These are phyloP conservation scores for Saturnispora silvae DNA, from an alignment of 805 yeast genomes.

Conservation along the genomic window DNA sequence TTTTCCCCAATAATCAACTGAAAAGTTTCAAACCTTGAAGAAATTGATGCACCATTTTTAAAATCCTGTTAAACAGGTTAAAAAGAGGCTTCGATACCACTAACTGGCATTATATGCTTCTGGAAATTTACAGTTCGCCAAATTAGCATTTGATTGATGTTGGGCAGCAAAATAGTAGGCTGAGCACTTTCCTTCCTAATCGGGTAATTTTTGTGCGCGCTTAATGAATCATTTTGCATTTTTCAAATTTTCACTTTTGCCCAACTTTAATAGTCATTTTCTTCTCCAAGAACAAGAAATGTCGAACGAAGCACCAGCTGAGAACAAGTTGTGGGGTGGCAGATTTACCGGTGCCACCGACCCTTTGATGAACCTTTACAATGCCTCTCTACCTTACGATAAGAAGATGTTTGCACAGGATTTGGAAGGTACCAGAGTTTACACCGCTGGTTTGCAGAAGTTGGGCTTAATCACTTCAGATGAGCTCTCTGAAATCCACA, in stretches of 20 bases:
- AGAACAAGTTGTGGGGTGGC: slow-evolving; percentile 92
- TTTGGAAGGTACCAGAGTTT: slow-evolving; percentile 86
- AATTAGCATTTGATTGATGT: too few relatives aligned
- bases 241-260: not conserved
- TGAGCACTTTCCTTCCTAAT: slow-evolving; percentile 1
- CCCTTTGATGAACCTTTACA: slow-evolving; percentile 94
- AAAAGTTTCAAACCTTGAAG: too few relatives aligned
- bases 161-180: too few relatives aligned
- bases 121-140: too few relatives aligned
- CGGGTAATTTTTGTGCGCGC: slow-evolving; percentile 1
- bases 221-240: not conserved
- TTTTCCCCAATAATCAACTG: not conserved
- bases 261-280: not conserved
- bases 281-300: slow-evolving; percentile 6
- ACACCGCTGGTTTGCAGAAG: slow-evolving; percentile 77
- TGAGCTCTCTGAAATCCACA: slow-evolving; percentile 73
- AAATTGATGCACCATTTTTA: too few relatives aligned
- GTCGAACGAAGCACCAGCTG: slow-evolving; percentile 39
- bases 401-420: slow-evolving; percentile 92
- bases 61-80: too few relatives aligned
- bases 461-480: slow-evolving; percentile 61
- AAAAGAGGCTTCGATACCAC: too few relatives aligned
- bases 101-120: too few relatives aligned
- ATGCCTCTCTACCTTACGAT: slow-evolving; percentile 94
- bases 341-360: slow-evolving; percentile 95